Percentiles rank a stretch among this genome's conserved stretches.
Conservation (phyloP, 83 land plant genomes). For the Diphasiastrum complanatum region DNA sequence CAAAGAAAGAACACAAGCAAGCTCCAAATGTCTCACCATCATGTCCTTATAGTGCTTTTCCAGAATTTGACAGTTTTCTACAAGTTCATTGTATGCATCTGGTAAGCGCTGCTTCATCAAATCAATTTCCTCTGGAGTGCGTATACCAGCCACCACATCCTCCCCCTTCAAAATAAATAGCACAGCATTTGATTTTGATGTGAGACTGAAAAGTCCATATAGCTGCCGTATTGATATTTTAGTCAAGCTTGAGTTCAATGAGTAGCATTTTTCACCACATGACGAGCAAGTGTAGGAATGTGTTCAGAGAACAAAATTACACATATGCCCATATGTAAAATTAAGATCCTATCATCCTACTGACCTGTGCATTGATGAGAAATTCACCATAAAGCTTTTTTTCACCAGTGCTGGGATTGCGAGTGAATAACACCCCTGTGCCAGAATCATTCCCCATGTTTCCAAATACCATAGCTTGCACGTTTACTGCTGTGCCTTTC, state of each 20-base stretch:
- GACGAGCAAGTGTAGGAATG: too few species aligned
- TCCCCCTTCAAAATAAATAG: conserved; percentile 54
- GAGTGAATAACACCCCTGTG: conserved; percentile 91
- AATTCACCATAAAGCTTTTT: conserved; percentile 95
- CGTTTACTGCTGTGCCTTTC: conserved; percentile 90
- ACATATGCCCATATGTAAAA: background rate
- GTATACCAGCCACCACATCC: conserved; percentile 97
- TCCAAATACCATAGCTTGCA: conserved; percentile 96
- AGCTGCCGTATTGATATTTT: background rate
- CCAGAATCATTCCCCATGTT: conserved; percentile 97
- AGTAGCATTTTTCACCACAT: background rate
- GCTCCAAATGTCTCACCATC: too few species aligned
- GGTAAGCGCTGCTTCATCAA: conserved; percentile 80
- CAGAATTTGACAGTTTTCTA: conserved; percentile 87
- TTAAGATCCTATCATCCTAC: background rate
- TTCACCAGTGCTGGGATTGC: conserved; percentile 97
- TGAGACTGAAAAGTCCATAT: background rate
- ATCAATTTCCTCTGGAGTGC: conserved; percentile 89
- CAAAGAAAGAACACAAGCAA: too few species aligned
- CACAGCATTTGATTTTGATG: background rate
- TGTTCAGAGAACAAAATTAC: background rate
- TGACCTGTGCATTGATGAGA: conserved; percentile 91
- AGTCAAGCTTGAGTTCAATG: background rate
- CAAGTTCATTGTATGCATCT: conserved; percentile 84
- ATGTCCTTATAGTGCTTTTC: conserved; percentile 94